Evolutionary conservation across 306 rosid genomes (phyloP).

Genomic region (Arachis hypogaea): DNA sequence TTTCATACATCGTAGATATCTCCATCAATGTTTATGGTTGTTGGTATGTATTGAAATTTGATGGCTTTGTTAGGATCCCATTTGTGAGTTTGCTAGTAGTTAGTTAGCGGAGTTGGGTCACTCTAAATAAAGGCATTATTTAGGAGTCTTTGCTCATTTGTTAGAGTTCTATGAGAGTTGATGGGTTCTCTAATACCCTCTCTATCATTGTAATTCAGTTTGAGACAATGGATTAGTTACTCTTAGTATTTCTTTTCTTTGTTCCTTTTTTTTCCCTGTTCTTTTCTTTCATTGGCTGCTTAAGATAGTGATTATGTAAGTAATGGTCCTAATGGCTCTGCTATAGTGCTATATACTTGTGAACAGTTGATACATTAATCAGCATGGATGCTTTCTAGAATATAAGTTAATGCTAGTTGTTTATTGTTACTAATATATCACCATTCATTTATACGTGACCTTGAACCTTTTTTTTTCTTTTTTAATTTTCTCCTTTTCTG

Average conservation of each 20-base stretch:
- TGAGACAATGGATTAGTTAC: conserved; percentile 20
- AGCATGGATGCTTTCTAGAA: conserved; percentile 31
- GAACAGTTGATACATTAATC: conserved; percentile 7
- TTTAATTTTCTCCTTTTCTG: not conserved
- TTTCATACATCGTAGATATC: not conserved
- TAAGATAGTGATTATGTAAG: not conserved
- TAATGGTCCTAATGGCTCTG: not conserved
- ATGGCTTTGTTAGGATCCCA: not conserved
- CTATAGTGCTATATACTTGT: conserved; percentile 17
- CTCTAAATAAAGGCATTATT: too few relatives aligned
- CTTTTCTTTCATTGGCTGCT: conserved; percentile 28
- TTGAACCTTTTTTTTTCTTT: not conserved
- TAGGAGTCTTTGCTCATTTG: too few relatives aligned
- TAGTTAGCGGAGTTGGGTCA: too few relatives aligned
- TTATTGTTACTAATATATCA: conserved; percentile 12
- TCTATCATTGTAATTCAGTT: too few relatives aligned
- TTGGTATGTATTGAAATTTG: conserved; percentile 19
- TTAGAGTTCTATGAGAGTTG: too few relatives aligned
- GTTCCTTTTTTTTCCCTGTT: not conserved
- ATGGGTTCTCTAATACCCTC: too few relatives aligned
- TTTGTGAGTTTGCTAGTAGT: too few relatives aligned
- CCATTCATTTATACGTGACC: not conserved
- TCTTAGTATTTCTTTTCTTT: not conserved
- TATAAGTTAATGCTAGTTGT: conserved; percentile 17
- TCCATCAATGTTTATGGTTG: conserved; percentile 5